Conservation (phyloP, 75 land plant genomes). For the Chamaecyparis obtusa region DNA sequence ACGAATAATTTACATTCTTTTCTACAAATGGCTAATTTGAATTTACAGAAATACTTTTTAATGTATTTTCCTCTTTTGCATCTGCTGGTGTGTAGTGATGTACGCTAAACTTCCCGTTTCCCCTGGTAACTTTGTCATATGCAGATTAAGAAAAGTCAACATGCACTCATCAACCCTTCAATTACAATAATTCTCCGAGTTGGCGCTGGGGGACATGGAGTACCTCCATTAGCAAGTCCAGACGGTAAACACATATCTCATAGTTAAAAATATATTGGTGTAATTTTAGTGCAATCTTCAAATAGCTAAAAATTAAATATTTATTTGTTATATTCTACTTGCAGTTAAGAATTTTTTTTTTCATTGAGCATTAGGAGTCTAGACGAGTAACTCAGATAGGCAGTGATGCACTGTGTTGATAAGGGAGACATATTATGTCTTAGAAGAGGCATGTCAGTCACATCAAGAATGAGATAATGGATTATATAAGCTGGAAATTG, state of each 20-base stretch:
- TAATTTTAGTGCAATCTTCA: not conserved
- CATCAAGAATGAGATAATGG: not conserved
- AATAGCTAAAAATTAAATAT: not conserved
- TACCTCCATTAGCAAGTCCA: constrained; percentile 91
- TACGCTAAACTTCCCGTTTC: not conserved
- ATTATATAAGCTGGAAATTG: not conserved
- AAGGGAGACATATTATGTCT: not conserved
- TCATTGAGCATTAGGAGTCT: not conserved
- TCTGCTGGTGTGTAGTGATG: not conserved
- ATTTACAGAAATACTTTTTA: not conserved
- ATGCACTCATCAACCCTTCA: constrained; percentile 95
- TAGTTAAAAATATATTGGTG: not conserved
- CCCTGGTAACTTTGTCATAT: not conserved
- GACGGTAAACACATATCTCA: constrained; percentile 61
- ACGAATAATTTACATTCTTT: constrained; percentile 3
- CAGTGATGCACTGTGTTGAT: not conserved
- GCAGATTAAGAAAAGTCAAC: constrained; percentile 92
- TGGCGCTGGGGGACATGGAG: constrained; percentile 98
- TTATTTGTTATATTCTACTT: not conserved
- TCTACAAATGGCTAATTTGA: not conserved
- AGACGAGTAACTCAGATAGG: not conserved
- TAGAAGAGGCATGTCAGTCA: not conserved
- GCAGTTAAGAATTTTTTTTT: not conserved
- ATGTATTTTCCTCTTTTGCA: not conserved
- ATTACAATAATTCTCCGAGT: constrained; percentile 85